These are phyloP conservation scores for Pyrenophora tritici-repentis DNA, from an alignment of 2,329 filamentous ascomycete species.

Conservation along the genomic window DNA sequence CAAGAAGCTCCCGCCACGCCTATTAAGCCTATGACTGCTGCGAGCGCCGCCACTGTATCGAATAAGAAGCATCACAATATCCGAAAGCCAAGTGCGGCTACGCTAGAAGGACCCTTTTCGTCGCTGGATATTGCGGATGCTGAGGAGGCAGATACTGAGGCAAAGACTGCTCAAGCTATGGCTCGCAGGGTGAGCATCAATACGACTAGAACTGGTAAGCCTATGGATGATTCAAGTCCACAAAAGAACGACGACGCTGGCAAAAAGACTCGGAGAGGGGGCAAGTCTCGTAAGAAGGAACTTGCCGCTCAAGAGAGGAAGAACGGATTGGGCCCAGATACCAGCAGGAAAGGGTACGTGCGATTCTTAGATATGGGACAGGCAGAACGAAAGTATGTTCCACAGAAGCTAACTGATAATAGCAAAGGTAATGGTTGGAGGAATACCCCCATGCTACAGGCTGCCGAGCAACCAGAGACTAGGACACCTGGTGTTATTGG, in stretches of 20 bases:
- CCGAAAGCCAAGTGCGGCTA: conserved; percentile 46
- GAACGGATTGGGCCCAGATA: conserved; percentile 37
- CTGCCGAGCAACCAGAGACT: conserved; percentile 51
- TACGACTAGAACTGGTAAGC: conserved; percentile 49
- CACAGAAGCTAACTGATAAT: conserved; percentile 19
- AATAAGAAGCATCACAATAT: conserved; percentile 39
- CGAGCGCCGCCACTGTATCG: conserved; percentile 43
- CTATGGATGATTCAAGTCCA: conserved; percentile 43
- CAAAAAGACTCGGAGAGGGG: conserved; percentile 53
- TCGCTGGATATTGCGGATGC: conserved; percentile 49
- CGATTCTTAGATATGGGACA: conserved; percentile 28
- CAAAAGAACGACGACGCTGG: conserved; percentile 46
- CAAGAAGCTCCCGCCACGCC: conserved; percentile 51
- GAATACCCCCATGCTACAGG: conserved; percentile 69
- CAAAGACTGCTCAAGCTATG: conserved; percentile 28
- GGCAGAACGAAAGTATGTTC: not conserved
- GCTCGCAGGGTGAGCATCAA: conserved; percentile 46
- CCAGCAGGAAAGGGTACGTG: conserved; percentile 41
- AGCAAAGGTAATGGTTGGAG: conserved; percentile 68
- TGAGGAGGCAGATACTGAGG: conserved; percentile 45
- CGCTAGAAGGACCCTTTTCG: conserved; percentile 48
- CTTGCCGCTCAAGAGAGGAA: conserved; percentile 49
- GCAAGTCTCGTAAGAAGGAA: conserved; percentile 54
- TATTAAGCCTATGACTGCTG: conserved; percentile 47
- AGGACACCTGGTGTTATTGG: conserved; percentile 47